phyloP scores from a whole-genome alignment of 768 basidiomycete genomes.

The Leccinellum luteum region DNA sequence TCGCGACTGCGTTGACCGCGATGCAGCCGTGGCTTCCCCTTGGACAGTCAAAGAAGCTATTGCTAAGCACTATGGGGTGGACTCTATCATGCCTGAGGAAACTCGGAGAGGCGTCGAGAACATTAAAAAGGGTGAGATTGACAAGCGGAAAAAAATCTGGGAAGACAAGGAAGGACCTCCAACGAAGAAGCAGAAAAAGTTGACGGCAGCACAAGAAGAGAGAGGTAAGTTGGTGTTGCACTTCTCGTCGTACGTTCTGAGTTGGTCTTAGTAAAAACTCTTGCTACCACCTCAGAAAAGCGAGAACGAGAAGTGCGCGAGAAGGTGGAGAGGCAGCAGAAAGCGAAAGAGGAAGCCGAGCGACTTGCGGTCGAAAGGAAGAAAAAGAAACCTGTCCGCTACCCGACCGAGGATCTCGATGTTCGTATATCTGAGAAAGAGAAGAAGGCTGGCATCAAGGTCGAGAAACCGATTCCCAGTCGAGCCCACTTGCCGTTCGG shows the following conservation, averaged over 20 bases:
- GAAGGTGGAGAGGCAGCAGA: conserved; percentile 62
- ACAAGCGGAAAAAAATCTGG: conserved; percentile 90
- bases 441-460: conserved; percentile 71
- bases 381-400: conserved; percentile 87
- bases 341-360: conserved; percentile 69
- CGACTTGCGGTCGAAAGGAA: conserved; percentile 73
- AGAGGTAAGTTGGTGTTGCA: conserved; percentile 45
- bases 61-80: conserved; percentile 82
- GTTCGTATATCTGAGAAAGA: conserved; percentile 78
- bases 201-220: conserved; percentile 71
- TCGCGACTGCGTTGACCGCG: conserved; percentile 91
- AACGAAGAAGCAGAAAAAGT: conserved; percentile 78
- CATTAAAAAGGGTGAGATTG: conserved; percentile 84
- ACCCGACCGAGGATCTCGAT: conserved; percentile 91
- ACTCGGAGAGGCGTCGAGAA: conserved; percentile 74
- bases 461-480: conserved; percentile 66
- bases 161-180: conserved; percentile 85
- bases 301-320: conserved; percentile 69
- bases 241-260: conserved; percentile 7
- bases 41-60: conserved; percentile 92
- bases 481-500: conserved; percentile 66
- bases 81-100: conserved; percentile 82
- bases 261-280: conserved; percentile 25
- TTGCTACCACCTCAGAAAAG: conserved; percentile 49
- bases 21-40: conserved; percentile 88